Percentiles rank a stretch among this genome's conserved stretches.
phyloP scores from a whole-genome alignment of 2,329 filamentous ascomycete genomes.

The Paracoccidioides lutzii region DNA sequence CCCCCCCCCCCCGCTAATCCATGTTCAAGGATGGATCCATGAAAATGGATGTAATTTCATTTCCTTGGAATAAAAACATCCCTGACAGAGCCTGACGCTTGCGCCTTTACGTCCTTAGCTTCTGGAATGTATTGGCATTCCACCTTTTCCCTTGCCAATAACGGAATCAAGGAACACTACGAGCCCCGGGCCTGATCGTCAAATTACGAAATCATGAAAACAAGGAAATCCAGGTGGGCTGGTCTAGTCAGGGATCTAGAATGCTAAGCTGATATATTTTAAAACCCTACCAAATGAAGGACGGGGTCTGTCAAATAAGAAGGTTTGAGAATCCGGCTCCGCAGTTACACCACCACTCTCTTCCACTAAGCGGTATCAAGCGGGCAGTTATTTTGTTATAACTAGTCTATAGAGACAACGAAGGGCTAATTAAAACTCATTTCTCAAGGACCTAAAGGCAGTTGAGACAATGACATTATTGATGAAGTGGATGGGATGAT shows the following conservation, averaged over 20 bases:
- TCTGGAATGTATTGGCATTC: neutral
- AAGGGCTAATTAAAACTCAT: too few relatives aligned
- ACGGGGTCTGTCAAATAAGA: too few relatives aligned
- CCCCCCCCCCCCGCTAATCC: too few relatives aligned
- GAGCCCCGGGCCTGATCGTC: neutral
- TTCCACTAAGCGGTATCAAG: too few relatives aligned
- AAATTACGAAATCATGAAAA: neutral
- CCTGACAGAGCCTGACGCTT: neutral
- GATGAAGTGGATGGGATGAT: neutral
- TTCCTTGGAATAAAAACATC: too few relatives aligned
- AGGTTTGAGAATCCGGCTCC: neutral
- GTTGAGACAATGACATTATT: constrained; percentile 1
- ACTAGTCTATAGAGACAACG: neutral
- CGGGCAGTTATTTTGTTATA: too few relatives aligned
- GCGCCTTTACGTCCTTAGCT: neutral
- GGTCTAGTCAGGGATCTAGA: neutral
- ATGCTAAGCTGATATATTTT: neutral
- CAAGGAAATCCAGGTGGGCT: neutral
- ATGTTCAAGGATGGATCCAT: too few relatives aligned
- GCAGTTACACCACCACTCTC: neutral
- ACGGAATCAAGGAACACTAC: too few relatives aligned
- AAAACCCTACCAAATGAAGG: too few relatives aligned
- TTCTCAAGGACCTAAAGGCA: neutral
- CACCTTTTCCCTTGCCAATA: too few relatives aligned
- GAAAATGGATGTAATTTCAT: too few relatives aligned